These are phyloP conservation scores for Kregervanrija delftensis DNA, from an alignment of 805 yeast genomes.

Conservation along the genomic window DNA sequence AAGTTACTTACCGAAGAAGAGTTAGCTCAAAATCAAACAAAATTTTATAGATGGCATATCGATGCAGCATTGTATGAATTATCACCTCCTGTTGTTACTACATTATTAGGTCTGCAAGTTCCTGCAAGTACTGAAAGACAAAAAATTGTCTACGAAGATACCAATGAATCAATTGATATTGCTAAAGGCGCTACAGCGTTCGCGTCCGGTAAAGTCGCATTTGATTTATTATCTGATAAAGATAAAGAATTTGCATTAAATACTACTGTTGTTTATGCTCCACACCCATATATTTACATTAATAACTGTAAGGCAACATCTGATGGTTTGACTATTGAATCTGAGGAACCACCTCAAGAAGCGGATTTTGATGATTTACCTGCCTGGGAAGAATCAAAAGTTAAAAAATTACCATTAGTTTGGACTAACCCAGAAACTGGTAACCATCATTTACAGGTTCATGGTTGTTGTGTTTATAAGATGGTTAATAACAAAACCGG, in stretches of 20 bases:
- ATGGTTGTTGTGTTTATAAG: constrained; percentile 78
- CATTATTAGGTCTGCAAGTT: constrained; percentile 74
- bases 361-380: constrained; percentile 62
- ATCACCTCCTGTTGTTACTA: constrained; percentile 82
- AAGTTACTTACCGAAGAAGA: constrained; percentile 56
- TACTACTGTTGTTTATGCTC: constrained; percentile 84
- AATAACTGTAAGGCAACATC: constrained; percentile 74
- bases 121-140: constrained; percentile 63
- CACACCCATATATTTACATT: constrained; percentile 86
- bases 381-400: constrained; percentile 72
- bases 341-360: constrained; percentile 62
- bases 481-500: constrained; percentile 50
- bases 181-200: constrained; percentile 88
- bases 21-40: constrained; percentile 55
- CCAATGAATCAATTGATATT: constrained; percentile 55
- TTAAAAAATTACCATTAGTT: constrained; percentile 75
- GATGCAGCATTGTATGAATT: constrained; percentile 84
- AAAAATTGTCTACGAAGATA: constrained; percentile 59
- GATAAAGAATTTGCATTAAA: constrained; percentile 69
- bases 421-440: constrained; percentile 91
- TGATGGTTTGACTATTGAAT: constrained; percentile 81
- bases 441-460: constrained; percentile 77
- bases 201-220: constrained; percentile 78
- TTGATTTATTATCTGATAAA: constrained; percentile 55
- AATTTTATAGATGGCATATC: constrained; percentile 91